phyloP scores from a whole-genome alignment of 345 rosid species.

The Physaria fendleri region DNA sequence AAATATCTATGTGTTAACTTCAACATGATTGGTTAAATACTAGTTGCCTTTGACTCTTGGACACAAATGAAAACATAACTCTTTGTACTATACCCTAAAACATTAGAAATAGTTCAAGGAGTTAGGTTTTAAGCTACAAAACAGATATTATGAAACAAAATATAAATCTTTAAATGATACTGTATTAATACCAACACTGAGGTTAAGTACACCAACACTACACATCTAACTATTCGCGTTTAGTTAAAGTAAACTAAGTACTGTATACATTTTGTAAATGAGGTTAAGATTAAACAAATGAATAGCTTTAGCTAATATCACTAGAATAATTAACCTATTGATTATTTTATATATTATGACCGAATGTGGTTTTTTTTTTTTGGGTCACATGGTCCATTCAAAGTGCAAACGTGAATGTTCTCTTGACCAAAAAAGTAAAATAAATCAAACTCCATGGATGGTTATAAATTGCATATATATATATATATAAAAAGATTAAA shows the following conservation, averaged over 20 bases:
- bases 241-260: too few species aligned
- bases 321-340: background rate
- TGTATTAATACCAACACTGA: too few species aligned
- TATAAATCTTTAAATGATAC: too few species aligned
- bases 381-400: conserved; percentile 15
- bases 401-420: conserved; percentile 28
- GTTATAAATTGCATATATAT: conserved; percentile 23
- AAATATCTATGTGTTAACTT: too few species aligned
- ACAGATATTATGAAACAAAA: too few species aligned
- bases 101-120: too few species aligned
- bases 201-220: background rate
- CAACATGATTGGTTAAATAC: background rate
- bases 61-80: background rate
- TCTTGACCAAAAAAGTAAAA: conserved; percentile 27
- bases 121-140: too few species aligned
- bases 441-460: conserved; percentile 17
- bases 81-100: too few species aligned
- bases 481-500: too few species aligned
- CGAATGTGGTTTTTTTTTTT: background rate
- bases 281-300: background rate
- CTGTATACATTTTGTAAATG: background rate
- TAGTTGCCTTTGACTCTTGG: conserved; percentile 5
- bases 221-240: too few species aligned
- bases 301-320: background rate
- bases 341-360: background rate